Evolutionary conservation across 768 basidiomycete genomes (phyloP), one percentile per base, ranked within the genome.

Genomic region (Russula virescens): DNA sequence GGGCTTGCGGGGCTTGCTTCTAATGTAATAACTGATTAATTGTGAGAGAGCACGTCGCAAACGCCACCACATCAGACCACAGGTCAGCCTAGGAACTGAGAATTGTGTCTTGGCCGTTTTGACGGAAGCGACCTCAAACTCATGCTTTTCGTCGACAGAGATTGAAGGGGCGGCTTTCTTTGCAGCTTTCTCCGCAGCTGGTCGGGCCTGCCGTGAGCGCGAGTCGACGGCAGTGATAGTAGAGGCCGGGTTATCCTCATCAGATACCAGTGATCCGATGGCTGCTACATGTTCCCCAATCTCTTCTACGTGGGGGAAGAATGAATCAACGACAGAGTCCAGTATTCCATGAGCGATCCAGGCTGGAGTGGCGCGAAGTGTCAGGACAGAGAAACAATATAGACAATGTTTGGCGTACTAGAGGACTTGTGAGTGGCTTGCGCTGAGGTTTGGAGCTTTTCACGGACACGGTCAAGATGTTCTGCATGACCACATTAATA

Each of bases 301-400:
- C 62, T 86, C 84, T 66, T 86, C 81, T 62, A 94, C 76, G 62
- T 92, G 80, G 1, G 92, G 92, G 72, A 94, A 93, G 75, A 95
- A 95, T 0, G 91, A 88, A 71, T 98, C 94, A 23, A 98, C 94
- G 56, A 98, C 86, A 1, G 93, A 95, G 70, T 97, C 95, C 66
- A 98, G 77, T 58, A 97, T 80, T 23, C 87, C 89, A 73, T 98
- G 94, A 0, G 92, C 93, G 66, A 98, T 91, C 92, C 93, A 96
- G 71, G 94, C 94, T 93, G 68, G 7, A 23, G 3, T n/a, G 65
- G 14, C 43, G 35, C 40, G 6, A 34, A 2, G n/a, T 21, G 38
- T 58, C 34, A 46, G 51, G 48, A 46, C 14, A 6, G 5, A 42
- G 51, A 2, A 19, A 35, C 16, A 1, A 19, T 19, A 6, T 34